A percentile compares a stretch with the other conserved stretches of the same genome.
Evolutionary conservation across 345 rosid species (phyloP).

Genomic region (Rhodamnia argentea): DNA sequence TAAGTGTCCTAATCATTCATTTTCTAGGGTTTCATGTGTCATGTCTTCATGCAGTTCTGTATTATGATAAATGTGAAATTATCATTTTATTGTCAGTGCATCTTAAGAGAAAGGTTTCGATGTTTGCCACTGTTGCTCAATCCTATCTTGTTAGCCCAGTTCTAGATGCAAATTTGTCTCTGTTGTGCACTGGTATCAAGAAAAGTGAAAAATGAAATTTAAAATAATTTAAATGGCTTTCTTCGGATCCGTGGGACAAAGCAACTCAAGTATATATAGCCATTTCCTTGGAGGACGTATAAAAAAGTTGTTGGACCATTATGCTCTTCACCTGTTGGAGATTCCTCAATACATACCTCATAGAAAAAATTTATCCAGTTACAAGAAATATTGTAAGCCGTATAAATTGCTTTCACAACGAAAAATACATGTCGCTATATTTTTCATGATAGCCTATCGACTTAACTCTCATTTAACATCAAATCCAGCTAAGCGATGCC

Average conservation of each 20-base stretch:
- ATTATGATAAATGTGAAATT: neutral
- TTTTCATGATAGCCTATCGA: neutral
- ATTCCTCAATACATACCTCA: neutral
- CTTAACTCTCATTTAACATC: neutral
- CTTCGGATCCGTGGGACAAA: neutral
- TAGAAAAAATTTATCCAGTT: neutral
- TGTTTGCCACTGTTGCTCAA: neutral
- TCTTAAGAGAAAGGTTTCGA: neutral
- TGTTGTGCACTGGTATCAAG: neutral
- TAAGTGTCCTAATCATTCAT: neutral
- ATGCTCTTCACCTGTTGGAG: neutral
- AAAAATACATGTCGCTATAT: neutral
- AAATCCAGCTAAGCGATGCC: neutral
- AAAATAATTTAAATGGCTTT: neutral
- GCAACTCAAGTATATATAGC: neutral
- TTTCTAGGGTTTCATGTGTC: neutral
- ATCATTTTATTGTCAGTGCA: neutral
- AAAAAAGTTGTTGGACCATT: neutral
- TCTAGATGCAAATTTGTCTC: neutral
- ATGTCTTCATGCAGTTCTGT: neutral
- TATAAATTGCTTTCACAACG: neutral
- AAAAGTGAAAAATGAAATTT: neutral
- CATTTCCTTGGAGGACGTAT: neutral
- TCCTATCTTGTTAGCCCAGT: neutral
- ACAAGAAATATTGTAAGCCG: neutral